Percentiles rank a stretch among this genome's conserved stretches.
These are phyloP conservation scores for Candida glucosophila DNA, from an alignment of 1,139 yeast genomes.

Conservation along the genomic window DNA sequence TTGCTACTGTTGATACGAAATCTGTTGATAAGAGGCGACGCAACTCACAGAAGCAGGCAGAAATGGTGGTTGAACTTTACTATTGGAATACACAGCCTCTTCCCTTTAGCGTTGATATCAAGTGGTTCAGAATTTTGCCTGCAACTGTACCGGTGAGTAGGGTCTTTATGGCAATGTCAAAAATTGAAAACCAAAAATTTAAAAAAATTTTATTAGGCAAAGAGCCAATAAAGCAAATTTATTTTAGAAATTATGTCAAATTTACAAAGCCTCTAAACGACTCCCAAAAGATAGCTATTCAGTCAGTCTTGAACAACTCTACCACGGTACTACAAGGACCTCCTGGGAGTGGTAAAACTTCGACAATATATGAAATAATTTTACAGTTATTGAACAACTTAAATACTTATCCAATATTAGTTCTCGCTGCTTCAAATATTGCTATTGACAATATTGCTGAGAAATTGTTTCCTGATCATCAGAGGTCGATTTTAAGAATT, in stretches of 20 bases:
- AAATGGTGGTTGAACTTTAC: constrained; percentile 42
- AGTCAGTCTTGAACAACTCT: constrained; percentile 58
- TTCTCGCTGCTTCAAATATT: constrained; percentile 69
- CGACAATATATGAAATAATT: constrained; percentile 58
- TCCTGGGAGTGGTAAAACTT: constrained; percentile 64
- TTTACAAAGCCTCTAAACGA: constrained; percentile 45
- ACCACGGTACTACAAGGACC: constrained; percentile 63
- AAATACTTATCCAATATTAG: constrained; percentile 55
- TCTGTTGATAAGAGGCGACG: constrained; percentile 7
- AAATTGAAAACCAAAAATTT: constrained; percentile 49
- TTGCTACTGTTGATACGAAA: constrained; percentile 38
- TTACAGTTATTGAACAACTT: constrained; percentile 49
- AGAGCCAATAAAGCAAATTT: constrained; percentile 49
- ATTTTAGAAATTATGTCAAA: constrained; percentile 45
- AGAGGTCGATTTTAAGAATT: constrained; percentile 48
- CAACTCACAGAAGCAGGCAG: constrained; percentile 18
- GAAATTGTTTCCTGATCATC: constrained; percentile 44
- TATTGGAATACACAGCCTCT: constrained; percentile 48
- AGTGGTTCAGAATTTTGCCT: constrained; percentile 44
- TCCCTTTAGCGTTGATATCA: constrained; percentile 33
- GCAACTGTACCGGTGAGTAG: constrained; percentile 57
- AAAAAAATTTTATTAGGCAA: constrained; percentile 53
- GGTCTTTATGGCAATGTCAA: constrained; percentile 56
- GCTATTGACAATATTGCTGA: constrained; percentile 76
- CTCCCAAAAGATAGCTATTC: constrained; percentile 61